Evolutionary conservation across 176 grass and related monocot species (phyloP), one percentile per base, ranked within the genome.

Genomic region (Elaeis guineensis): DNA sequence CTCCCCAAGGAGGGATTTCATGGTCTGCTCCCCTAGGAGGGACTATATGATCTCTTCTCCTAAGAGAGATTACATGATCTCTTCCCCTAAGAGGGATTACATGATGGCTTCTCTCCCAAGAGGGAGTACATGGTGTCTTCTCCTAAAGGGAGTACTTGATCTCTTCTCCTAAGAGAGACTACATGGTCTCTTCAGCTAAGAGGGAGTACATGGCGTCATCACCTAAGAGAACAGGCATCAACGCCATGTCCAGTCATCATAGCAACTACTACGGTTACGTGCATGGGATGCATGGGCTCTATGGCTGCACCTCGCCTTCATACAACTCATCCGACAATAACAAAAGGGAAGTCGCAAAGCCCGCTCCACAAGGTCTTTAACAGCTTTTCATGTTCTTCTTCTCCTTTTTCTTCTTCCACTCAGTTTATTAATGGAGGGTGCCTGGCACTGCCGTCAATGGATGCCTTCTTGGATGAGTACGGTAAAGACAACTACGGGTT

Each of bases 351-450:
- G 52, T 73, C 80, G 0, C 57, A 57, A 64, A 89, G 80, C 63
- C 85, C 80, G 2, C 73, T 89, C 21, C 69, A 84, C 61, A 84
- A 84, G 66, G 77, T 71, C 18, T 89, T 61, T 76, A 70, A 65
- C 72, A 65, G 75, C 56, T n/a, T n/a, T n/a, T n/a, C n/a, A n/a
- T n/a, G n/a, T n/a, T 65, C 52, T 25, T 44, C 71, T 0, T 55
- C 79, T 4, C 79, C 79, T 14, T 87, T 73, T 21, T 44, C 66
- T 48, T 69, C 66, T 6, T 35, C 67, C 6, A 20, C 39, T 3
- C 21, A 70, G 2, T 70, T 58, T 50, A 61, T 57, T 22, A 69
- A 73, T 4, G 69, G 73, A n/a, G 80, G 77, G 15, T 77, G 51
- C 62, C 50, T 71, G 14, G 17, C 73, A 4, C 25, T 89, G 64